Percentiles rank a stretch among this genome's conserved stretches.
These are phyloP conservation scores for Thalassiosira exigua DNA, from an alignment of 352 stramenopile species.

Conservation along the genomic window DNA sequence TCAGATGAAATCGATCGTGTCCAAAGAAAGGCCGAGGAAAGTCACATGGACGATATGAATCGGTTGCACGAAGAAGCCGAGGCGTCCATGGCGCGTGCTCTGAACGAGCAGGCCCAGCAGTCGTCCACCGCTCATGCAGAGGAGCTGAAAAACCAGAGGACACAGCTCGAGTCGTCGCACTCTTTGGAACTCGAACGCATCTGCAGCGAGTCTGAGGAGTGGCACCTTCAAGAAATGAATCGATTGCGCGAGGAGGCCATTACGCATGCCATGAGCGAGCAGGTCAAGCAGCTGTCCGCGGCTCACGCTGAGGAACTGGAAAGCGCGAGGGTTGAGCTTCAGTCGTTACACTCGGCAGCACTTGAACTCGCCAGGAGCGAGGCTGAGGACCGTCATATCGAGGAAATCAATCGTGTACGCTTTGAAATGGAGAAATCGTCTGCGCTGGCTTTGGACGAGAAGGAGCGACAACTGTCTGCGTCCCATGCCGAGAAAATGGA, in stretches of 20 bases:
- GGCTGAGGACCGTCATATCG: not conserved
- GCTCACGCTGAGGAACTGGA: slow-evolving; percentile 3
- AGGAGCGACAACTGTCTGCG: slow-evolving; percentile 11
- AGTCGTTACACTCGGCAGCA: not conserved
- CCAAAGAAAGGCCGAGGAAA: too few relatives aligned
- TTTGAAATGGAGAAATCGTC: slow-evolving; percentile 12
- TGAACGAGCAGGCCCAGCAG: not conserved
- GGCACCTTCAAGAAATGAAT: too few relatives aligned
- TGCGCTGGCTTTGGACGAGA: slow-evolving; percentile 13
- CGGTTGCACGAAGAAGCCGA: not conserved
- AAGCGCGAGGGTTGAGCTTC: not conserved
- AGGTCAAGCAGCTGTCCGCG: slow-evolving; percentile 5
- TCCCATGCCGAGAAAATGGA: not conserved
- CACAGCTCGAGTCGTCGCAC: not conserved
- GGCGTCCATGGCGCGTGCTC: slow-evolving; percentile 6
- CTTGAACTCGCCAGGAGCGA: not conserved
- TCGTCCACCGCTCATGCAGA: not conserved
- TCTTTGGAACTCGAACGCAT: not conserved
- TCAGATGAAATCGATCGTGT: too few relatives aligned
- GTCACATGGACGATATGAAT: slow-evolving; percentile 18
- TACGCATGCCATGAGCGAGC: not conserved
- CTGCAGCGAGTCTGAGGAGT: too few relatives aligned
- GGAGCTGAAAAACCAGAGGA: not conserved
- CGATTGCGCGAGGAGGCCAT: too few relatives aligned
- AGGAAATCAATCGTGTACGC: not conserved